These are phyloP conservation scores for Macrophomina tecta DNA, from an alignment of 2,329 filamentous ascomycete genomes.

Conservation along the genomic window DNA sequence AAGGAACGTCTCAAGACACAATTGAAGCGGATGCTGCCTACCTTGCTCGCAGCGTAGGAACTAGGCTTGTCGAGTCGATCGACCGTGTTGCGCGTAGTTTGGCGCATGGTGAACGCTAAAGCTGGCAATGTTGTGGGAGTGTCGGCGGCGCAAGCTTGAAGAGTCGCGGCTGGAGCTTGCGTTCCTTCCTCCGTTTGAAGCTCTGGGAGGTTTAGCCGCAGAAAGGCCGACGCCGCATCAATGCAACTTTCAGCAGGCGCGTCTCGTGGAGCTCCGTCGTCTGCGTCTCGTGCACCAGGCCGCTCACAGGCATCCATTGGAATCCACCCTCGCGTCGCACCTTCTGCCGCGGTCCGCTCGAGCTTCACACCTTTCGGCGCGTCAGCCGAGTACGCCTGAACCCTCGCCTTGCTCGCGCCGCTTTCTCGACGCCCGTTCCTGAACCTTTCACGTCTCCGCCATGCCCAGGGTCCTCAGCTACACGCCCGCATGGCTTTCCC, in stretches of 20 bases:
- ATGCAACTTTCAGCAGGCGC: slow-evolving; percentile 21
- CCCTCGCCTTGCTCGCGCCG: not conserved
- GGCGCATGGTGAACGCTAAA: slow-evolving; percentile 49
- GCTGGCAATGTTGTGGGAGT: not conserved
- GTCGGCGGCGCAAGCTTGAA: slow-evolving; percentile 14
- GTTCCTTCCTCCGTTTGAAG: slow-evolving; percentile 14
- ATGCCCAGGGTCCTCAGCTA: slow-evolving; percentile 90
- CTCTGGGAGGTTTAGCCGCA: slow-evolving; percentile 18
- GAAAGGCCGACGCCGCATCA: slow-evolving; percentile 4
- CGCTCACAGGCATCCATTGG: slow-evolving; percentile 5
- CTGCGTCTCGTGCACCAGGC: slow-evolving; percentile 1
- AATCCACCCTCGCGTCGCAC: not conserved
- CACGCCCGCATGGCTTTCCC: slow-evolving; percentile 85
- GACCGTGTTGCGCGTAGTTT: slow-evolving; percentile 70
- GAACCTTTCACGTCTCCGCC: slow-evolving; percentile 7
- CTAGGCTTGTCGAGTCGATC: slow-evolving; percentile 93
- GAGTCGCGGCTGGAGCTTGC: slow-evolving; percentile 7
- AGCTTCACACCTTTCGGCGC: not conserved
- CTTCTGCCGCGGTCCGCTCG: not conserved
- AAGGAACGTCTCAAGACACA: slow-evolving; percentile 10
- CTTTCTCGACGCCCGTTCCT: not conserved
- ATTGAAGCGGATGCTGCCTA: slow-evolving; percentile 46
- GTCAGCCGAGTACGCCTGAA: not conserved
- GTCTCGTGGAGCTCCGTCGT: slow-evolving; percentile 11
- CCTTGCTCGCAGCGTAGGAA: slow-evolving; percentile 87